Base-by-base conservation (phyloP, 1,284 basidiomycete genomes). In the Phylloporus sp. region DNA sequence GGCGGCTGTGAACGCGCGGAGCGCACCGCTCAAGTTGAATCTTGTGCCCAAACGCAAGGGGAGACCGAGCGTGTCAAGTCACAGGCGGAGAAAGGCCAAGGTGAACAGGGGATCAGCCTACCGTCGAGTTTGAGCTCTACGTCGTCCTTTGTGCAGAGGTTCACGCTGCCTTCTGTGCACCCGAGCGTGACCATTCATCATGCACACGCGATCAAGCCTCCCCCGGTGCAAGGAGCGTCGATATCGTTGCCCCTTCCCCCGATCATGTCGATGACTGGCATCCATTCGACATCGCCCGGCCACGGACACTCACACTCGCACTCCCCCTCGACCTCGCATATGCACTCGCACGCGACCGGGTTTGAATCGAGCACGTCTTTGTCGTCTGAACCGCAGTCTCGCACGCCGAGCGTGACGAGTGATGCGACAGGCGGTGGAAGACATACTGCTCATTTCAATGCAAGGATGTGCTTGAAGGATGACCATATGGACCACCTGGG, bases 1-100 rank as follows among this genome's bases (percentile, higher is more conserved):
- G 76, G 89, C 90, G 62, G 92, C 92, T 11, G 88, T 93, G 10
- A 78, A 92, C 52, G 91, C 91, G 23, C 83, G 91, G 39, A 88
- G 84, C 53, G 65, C 78, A 72, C 83, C 89, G 35, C 88, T 90
- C n/a, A 86, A 86, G 68, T 63, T 83, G 53, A 82, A 81, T 39
- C 74, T 82, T 17, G 78, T 80, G 1, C 80, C 80, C 2, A 68
- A 63, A 63, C 76, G 72, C 32, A 74, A 64, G 45, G 71, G 68
- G 25, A 66, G 70, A 25, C 68, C 68, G 19, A 65, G 52, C 47
- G n/a, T 63, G n/a, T 67, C 67, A 14, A 78, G 77, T 41, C 74
- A 4, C 68, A 61, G 23, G 61, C 43, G 43, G 61, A 65, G 15
- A n/a, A 5, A 5, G 59, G 60, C 39, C 69, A 62, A 25, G 55